Evolutionary conservation across 768 basidiomycete genomes (phyloP).

Genomic region (Collybiopsis confluens): DNA sequence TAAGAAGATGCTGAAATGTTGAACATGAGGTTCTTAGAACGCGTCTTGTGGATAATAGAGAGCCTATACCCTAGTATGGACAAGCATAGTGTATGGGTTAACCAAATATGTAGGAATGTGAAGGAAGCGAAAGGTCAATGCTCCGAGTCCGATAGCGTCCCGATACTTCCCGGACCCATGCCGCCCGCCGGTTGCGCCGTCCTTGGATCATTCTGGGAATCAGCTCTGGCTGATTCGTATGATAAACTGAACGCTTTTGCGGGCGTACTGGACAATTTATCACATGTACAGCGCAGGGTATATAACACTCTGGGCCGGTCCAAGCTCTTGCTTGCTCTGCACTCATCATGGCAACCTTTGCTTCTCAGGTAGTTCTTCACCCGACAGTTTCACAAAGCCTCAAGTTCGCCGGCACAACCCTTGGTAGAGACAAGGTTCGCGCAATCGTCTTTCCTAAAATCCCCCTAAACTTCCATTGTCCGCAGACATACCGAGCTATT

Average conservation of each 20-base stretch:
- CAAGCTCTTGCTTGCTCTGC: neutral
- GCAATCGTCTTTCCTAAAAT: no score
- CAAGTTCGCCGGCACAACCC: slow-evolving; percentile 74
- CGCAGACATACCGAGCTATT: slow-evolving; percentile 78
- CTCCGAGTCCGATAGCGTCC: neutral
- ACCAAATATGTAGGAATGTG: neutral
- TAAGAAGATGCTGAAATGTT: slow-evolving; percentile 2
- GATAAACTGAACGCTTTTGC: no score
- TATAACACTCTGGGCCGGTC: no score
- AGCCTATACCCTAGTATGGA: no score
- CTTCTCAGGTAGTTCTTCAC: slow-evolving; percentile 81
- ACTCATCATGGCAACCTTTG: slow-evolving; percentile 43
- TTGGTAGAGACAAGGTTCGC: slow-evolving; percentile 93
- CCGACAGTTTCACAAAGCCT: slow-evolving; percentile 73
- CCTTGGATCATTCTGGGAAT: no score
- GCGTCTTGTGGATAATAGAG: no score
- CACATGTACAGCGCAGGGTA: no score
- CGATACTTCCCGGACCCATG: neutral
- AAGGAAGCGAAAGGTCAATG: neutral
- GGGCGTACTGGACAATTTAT: no score
- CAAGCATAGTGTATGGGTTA: no score
- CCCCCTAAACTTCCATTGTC: no score
- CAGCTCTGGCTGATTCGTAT: no score
- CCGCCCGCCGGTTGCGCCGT: no score
- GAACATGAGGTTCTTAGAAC: neutral